Conservation (phyloP, 1,284 basidiomycete species). For the Rhizoctonia solani region DNA sequence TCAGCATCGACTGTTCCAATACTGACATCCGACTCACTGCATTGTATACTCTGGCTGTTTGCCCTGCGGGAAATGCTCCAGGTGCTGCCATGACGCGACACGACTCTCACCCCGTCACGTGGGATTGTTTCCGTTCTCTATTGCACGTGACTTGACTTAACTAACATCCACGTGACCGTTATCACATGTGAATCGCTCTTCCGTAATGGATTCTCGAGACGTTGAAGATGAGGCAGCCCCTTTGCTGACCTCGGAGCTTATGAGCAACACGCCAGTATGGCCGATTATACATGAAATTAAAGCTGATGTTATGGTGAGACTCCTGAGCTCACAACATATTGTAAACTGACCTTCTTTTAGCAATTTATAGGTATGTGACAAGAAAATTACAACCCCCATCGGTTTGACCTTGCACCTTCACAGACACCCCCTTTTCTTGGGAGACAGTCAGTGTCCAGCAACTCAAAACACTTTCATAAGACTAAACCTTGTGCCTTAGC, state of each 20-base stretch:
- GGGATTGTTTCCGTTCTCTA: constrained; percentile 3
- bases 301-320: constrained; percentile 32
- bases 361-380: constrained; percentile 62
- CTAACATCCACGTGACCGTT: background rate
- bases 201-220: constrained; percentile 26
- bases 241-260: constrained; percentile 31
- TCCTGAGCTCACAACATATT: background rate
- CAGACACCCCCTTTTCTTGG: constrained; percentile 76
- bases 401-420: constrained; percentile 5
- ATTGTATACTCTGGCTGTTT: constrained; percentile 65
- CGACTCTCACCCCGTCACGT: constrained; percentile 33
- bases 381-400: background rate
- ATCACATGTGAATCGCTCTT: background rate
- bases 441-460: constrained; percentile 60
- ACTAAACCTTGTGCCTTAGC: constrained; percentile 48
- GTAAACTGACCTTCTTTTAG: constrained; percentile 46
- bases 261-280: constrained; percentile 33
- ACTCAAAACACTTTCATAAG: constrained; percentile 39
- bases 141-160: constrained; percentile 12
- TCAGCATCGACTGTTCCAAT: background rate
- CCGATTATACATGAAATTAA: constrained; percentile 37
- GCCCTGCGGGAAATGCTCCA: constrained; percentile 26
- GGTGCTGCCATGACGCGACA: constrained; percentile 36
- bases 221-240: constrained; percentile 30
- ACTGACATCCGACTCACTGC: constrained; percentile 50